Evolutionary conservation across 2,329 filamentous ascomycete genomes (phyloP), one percentile per base, ranked within the genome.

Genomic region (Ustulina deusta): DNA sequence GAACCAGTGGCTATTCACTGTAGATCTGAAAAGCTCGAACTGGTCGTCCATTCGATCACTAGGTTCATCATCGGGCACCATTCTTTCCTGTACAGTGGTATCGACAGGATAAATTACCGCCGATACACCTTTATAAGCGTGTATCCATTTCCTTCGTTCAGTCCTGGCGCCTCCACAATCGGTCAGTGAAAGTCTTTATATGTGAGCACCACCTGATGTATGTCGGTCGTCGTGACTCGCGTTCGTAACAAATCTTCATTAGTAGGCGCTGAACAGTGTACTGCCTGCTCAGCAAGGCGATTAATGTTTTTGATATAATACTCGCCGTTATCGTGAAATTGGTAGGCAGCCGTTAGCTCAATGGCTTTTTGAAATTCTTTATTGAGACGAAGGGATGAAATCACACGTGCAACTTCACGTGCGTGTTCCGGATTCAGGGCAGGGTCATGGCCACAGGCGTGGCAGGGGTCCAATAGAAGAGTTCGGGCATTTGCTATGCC

Each of bases 131-230:
- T 60, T 0, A 10, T 54, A 68, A 13, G 22, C 42, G 17, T 54
- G 42, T 13, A 40, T 54, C 68, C 65, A 70, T 61, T 66, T 70
- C 42, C 59, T 66, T 22, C 67, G 29, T 13, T 61, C 44, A 15
- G 42, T 36, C n/a, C 66, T 61, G 32, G 29, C 48, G 2, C 69
- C 69, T 22, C 59, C 59, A 1, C 63, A 11, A 34, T 69, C 66
- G 9, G 59, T 54, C 3, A 70, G 5, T 5, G 13, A 17, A 29
- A 27, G 17, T 13, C 54, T 1, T 54, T 29, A 9, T 63, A 61
- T 4, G 13, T 49, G 17, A 69, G 29, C 5, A 6, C 20, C 1
- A 27, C 22, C 27, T 60, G 32, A 29, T 69, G 34, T 32, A 62
- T 68, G 2, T 56, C 63, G 7, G 59, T 63, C 6, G 66, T 66